Conservation (phyloP, 352 stramenopile genomes). For the Thalassiosira sp. region DNA sequence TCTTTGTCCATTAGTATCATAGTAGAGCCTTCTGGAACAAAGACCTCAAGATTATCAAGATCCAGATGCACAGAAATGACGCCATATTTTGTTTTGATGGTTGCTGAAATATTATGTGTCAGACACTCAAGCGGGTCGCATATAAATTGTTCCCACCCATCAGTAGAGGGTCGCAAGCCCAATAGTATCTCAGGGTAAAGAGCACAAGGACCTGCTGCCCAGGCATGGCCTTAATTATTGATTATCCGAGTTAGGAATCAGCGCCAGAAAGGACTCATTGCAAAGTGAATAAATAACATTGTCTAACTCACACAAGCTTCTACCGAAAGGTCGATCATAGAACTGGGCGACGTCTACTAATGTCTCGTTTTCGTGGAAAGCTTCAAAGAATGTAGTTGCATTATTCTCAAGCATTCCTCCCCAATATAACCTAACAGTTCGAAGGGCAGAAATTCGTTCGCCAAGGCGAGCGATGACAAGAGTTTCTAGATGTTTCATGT, state of each 20-base stretch:
- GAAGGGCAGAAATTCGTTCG: conserved; percentile 22
- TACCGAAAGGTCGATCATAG: conserved; percentile 42
- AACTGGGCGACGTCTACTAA: conserved; percentile 30
- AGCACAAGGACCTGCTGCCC: conserved; percentile 40
- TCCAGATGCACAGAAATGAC: conserved; percentile 22
- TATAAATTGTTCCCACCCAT: conserved; percentile 43
- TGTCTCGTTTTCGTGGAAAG: conserved; percentile 43
- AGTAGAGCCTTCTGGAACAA: conserved; percentile 18
- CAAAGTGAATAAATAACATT: background rate
- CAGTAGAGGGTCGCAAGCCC: conserved; percentile 34
- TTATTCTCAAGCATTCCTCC: conserved; percentile 38
- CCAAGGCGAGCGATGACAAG: conserved; percentile 26
- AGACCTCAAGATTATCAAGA: conserved; percentile 14
- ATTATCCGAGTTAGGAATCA: background rate
- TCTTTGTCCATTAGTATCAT: conserved; percentile 41
- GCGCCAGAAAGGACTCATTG: background rate
- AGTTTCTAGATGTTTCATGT: conserved; percentile 50
- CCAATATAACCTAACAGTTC: conserved; percentile 38
- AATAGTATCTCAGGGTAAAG: conserved; percentile 44
- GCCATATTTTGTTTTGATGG: conserved; percentile 33
- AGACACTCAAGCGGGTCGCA: conserved; percentile 34
- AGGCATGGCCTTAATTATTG: conserved; percentile 33
- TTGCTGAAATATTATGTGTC: conserved; percentile 2
- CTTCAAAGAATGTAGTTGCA: conserved; percentile 55
- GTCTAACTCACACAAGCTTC: conserved; percentile 39